These are phyloP conservation scores for Stenocarpella maydis DNA, from an alignment of 2,329 filamentous ascomycete genomes.

Conservation along the genomic window DNA sequence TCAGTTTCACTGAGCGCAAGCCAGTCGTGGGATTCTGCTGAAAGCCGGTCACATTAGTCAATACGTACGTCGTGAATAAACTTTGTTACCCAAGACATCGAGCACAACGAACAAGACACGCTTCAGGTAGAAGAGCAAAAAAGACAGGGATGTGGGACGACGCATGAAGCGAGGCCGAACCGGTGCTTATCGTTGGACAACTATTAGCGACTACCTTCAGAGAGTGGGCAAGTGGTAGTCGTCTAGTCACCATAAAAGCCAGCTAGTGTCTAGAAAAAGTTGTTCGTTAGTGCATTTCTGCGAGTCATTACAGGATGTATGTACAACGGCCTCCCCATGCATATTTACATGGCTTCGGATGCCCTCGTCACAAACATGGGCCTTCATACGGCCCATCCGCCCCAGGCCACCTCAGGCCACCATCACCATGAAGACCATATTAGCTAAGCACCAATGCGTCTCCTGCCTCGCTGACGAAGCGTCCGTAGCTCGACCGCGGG, in stretches of 20 bases:
- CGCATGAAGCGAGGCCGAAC: not conserved
- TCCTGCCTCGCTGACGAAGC: slow-evolving; percentile 22
- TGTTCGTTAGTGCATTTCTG: slow-evolving; percentile 22
- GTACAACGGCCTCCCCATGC: slow-evolving; percentile 7
- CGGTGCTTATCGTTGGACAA: not conserved
- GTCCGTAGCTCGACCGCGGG: slow-evolving; percentile 6
- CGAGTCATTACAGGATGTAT: slow-evolving; percentile 23
- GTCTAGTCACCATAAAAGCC: not conserved
- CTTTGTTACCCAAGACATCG: not conserved
- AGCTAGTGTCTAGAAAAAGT: not conserved
- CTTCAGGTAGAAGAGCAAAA: not conserved
- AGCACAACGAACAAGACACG: not conserved
- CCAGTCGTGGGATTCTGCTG: not conserved
- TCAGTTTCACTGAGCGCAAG: not conserved
- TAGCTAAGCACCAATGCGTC: slow-evolving; percentile 12
- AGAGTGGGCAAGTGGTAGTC: no score
- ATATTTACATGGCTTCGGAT: slow-evolving; percentile 10
- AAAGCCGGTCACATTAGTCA: not conserved
- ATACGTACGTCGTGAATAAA: not conserved
- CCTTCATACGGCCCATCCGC: not conserved
- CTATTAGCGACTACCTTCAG: not conserved
- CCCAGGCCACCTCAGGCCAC: not conserved
- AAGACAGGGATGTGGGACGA: no score
- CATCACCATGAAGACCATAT: not conserved
- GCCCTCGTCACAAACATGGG: not conserved